Conservation (phyloP, 768 basidiomycete species). For the Amanita subjunquillea region DNA sequence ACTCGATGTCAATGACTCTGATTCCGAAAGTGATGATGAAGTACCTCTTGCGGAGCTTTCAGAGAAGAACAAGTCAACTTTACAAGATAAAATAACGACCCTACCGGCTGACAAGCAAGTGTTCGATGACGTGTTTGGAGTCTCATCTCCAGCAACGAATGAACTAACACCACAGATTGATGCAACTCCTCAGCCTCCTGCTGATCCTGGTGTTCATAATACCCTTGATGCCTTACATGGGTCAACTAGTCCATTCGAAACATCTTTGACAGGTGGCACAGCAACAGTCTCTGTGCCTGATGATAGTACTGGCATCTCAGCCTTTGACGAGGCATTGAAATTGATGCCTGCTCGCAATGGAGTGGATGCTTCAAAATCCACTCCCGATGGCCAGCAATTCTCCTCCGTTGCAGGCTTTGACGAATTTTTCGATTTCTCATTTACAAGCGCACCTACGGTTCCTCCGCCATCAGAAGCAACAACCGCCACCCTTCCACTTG, state of each 20-base stretch:
- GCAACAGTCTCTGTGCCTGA: constrained; percentile 10
- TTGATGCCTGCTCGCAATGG: constrained; percentile 24
- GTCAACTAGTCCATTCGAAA: constrained; percentile 5
- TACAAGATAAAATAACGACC: constrained; percentile 9
- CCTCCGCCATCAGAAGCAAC: constrained; percentile 20
- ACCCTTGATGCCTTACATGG: neutral
- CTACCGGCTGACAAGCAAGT: constrained; percentile 3
- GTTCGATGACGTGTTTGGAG: constrained; percentile 53
- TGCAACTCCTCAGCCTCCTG: neutral
- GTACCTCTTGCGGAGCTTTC: constrained; percentile 25
- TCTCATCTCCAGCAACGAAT: constrained; percentile 16
- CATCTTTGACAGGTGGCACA: constrained; percentile 5
- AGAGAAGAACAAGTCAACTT: constrained; percentile 13
- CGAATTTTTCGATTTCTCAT: constrained; percentile 54
- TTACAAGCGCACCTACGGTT: constrained; percentile 9
- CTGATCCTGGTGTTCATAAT: neutral
- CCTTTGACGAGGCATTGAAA: constrained; percentile 70
- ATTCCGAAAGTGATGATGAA: constrained; percentile 41
- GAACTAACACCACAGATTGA: neutral
- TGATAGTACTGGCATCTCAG: constrained; percentile 38
- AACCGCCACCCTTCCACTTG: constrained; percentile 18
- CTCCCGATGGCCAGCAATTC: constrained; percentile 19
- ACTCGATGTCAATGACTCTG: constrained; percentile 43
- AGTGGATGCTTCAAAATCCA: constrained; percentile 21
- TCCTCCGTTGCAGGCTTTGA: constrained; percentile 55